Evolutionary conservation across 2,329 filamentous ascomycete species (phyloP).

Genomic region (Microsporum canis): DNA sequence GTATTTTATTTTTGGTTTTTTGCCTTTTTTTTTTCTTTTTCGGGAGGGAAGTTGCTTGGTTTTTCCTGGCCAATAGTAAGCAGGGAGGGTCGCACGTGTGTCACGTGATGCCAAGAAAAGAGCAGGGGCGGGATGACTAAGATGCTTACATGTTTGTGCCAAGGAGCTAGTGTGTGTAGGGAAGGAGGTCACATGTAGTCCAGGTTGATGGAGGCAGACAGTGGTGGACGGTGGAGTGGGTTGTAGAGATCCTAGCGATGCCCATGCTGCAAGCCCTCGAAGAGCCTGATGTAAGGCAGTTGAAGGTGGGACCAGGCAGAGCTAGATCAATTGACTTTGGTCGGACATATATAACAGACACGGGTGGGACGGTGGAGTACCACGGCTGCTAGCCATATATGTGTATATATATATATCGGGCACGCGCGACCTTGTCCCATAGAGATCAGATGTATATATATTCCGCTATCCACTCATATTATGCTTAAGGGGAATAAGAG

Average conservation of each 20-base stretch:
- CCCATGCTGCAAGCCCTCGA: background rate
- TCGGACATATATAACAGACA: background rate
- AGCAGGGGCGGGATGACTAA: background rate
- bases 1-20: background rate
- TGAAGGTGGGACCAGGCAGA: background rate
- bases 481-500: background rate
- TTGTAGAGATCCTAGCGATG: too few relatives aligned
- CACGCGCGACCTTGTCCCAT: background rate
- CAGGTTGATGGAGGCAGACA: background rate
- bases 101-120: background rate
- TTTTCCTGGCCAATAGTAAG: background rate
- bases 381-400: background rate
- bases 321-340: background rate
- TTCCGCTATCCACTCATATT: background rate
- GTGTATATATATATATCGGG: background rate
- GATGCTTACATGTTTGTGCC: background rate
- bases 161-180: background rate
- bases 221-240: background rate
- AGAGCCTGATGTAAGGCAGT: background rate
- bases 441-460: background rate
- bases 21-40: too few relatives aligned
- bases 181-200: background rate
- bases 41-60: background rate
- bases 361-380: background rate
- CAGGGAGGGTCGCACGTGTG: background rate